A percentile compares a stretch with the other conserved stretches of the same genome.
Evolutionary conservation across 139 green algal species (phyloP).

Genomic region (Tetraselmis striata): DNA sequence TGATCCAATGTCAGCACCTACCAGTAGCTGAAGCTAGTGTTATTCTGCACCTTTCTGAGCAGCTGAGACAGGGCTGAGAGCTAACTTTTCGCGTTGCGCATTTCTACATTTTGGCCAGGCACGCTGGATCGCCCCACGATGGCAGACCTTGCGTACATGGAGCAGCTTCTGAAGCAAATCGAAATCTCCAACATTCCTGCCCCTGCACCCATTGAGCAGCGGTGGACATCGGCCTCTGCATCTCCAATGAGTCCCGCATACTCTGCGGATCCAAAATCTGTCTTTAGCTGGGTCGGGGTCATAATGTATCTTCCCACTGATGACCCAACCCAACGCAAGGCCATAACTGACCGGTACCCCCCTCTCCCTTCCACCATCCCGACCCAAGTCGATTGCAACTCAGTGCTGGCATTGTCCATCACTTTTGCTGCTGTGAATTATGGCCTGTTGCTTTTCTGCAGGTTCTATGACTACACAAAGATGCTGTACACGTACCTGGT

Average conservation of each 20-base stretch:
- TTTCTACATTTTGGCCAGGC: too few species aligned
- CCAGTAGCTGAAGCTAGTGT: too few species aligned
- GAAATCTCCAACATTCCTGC: conserved; percentile 59
- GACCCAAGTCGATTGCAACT: too few species aligned
- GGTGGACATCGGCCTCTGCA: conserved; percentile 71
- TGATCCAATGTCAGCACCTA: too few species aligned
- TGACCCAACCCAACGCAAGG: conserved; percentile 35
- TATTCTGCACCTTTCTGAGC: too few species aligned
- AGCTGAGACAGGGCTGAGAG: too few species aligned
- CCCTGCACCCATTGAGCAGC: conserved; percentile 90
- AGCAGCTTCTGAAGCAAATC: conserved; percentile 74
- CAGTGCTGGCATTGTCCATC: too few species aligned
- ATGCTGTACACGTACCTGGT: conserved; percentile 63
- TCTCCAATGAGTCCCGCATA: conserved; percentile 67
- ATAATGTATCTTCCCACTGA: conserved; percentile 94
- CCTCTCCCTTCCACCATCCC: background rate
- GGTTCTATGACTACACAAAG: conserved; percentile 70
- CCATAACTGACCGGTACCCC: conserved; percentile 59
- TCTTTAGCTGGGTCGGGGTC: conserved; percentile 89
- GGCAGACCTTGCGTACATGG: conserved; percentile 61
- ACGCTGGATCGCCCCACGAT: conserved; percentile 12
- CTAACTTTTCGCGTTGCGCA: too few species aligned
- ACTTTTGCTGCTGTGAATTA: too few species aligned
- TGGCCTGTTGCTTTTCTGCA: too few species aligned
- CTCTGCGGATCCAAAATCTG: conserved; percentile 9